Evolutionary conservation across 371 early-diverging fungal genomes (phyloP).

Genomic region (Rhizopus delemar): DNA sequence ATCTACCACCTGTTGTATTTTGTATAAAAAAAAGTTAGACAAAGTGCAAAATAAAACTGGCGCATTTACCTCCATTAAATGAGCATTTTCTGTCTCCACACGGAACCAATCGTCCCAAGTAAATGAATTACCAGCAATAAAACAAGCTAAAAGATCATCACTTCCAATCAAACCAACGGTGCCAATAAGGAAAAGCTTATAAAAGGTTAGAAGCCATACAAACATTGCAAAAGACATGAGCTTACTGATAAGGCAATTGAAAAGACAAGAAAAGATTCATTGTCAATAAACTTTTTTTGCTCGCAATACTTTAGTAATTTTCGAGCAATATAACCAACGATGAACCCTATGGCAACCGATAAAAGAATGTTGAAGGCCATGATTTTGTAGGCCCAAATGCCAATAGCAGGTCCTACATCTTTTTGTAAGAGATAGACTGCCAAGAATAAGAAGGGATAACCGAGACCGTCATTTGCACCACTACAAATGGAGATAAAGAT

Average conservation of each 20-base stretch:
- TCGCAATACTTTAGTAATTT: slow-evolving; percentile 72
- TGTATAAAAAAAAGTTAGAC: not conserved
- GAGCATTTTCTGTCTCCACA: slow-evolving; percentile 75
- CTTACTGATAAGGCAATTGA: slow-evolving; percentile 81
- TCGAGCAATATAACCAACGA: slow-evolving; percentile 75
- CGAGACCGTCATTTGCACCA: slow-evolving; percentile 83
- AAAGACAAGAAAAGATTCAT: slow-evolving; percentile 88
- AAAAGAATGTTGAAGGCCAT: slow-evolving; percentile 76
- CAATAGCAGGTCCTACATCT: slow-evolving; percentile 62
- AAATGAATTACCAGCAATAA: slow-evolving; percentile 88
- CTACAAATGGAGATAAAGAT: slow-evolving; percentile 24
- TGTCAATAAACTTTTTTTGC: slow-evolving; percentile 75
- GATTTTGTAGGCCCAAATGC: slow-evolving; percentile 71
- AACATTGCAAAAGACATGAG: not conserved
- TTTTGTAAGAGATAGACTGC: slow-evolving; percentile 70
- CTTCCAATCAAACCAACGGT: slow-evolving; percentile 74
- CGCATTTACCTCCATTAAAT: slow-evolving; percentile 68
- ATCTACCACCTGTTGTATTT: slow-evolving; percentile 62
- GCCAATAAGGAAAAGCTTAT: slow-evolving; percentile 74
- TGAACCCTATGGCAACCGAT: slow-evolving; percentile 76
- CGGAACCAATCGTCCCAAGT: slow-evolving; percentile 92
- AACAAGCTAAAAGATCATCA: slow-evolving; percentile 90
- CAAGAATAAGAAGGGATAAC: slow-evolving; percentile 86
- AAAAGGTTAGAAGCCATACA: not conserved
- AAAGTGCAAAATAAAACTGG: not conserved